A percentile compares a stretch with the other conserved stretches of the same genome.
These are phyloP conservation scores for Capillidium rhysosporum DNA, from an alignment of 371 early-diverging fungal species.

Conservation along the genomic window DNA sequence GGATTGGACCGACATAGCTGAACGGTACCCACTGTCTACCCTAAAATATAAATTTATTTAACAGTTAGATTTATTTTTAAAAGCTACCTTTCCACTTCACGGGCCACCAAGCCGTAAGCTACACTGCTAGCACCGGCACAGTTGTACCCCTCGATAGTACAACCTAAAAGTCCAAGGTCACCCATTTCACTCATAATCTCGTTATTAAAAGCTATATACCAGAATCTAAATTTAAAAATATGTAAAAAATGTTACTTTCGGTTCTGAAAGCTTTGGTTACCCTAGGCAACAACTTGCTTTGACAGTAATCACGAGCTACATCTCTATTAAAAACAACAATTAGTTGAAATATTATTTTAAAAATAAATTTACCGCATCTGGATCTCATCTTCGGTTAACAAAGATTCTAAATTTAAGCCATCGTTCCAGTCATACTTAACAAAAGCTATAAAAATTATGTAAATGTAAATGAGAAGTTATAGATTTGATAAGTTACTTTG, in stretches of 20 bases:
- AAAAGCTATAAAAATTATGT: conserved; percentile 6
- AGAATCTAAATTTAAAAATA: background rate
- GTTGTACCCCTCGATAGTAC: conserved; percentile 88
- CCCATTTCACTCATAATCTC: conserved; percentile 91
- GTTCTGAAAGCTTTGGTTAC: conserved; percentile 66
- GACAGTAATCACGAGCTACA: conserved; percentile 71
- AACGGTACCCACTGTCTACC: conserved; percentile 91
- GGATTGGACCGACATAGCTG: conserved; percentile 96
- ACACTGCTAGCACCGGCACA: conserved; percentile 95
- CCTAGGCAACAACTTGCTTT: conserved; percentile 70
- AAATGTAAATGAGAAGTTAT: background rate
- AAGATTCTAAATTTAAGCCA: conserved; percentile 62
- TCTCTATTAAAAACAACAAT: conserved; percentile 37
- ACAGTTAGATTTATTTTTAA: conserved; percentile 1
- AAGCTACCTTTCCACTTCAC: conserved; percentile 89
- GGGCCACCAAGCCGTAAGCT: conserved; percentile 89
- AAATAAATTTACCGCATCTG: conserved; percentile 40
- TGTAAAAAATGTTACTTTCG: conserved; percentile 36
- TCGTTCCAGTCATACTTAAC: conserved; percentile 84
- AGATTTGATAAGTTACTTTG: background rate
- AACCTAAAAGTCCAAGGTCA: conserved; percentile 79
- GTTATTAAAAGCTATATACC: conserved; percentile 54
- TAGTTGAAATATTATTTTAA: background rate
- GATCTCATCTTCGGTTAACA: conserved; percentile 75
- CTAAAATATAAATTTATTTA: conserved; percentile 13